phyloP scores from a whole-genome alignment of 176 grass and related monocot species.

The Miscanthus lutarioriparius region DNA sequence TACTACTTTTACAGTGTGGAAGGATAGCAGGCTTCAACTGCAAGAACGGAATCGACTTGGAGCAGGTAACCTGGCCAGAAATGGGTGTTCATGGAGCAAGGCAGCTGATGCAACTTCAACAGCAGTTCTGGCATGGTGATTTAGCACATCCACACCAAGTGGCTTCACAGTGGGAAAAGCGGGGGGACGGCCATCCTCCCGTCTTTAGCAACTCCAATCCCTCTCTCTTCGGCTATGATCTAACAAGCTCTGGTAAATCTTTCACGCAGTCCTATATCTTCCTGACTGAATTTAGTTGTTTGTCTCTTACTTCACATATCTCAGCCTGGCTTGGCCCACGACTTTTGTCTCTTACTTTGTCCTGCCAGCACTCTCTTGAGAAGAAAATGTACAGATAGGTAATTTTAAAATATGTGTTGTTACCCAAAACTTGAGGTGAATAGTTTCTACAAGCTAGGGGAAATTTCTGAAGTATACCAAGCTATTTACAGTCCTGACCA shows the following conservation, averaged over 20 bases:
- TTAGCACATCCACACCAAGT: conserved; percentile 42
- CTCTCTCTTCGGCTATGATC: conserved; percentile 65
- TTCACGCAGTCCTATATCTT: not conserved
- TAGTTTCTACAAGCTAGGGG: conserved; percentile 5
- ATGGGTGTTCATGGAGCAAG: conserved; percentile 50
- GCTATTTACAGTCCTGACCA: not conserved
- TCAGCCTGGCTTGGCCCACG: conserved; percentile 15
- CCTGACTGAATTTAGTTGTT: conserved; percentile 34
- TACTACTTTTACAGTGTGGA: conserved; percentile 46
- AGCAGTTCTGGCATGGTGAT: conserved; percentile 73
- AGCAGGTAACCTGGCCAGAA: conserved; percentile 54
- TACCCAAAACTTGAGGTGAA: conserved; percentile 10
- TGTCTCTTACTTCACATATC: conserved; percentile 35
- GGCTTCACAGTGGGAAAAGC: conserved; percentile 48
- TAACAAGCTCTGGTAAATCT: conserved; percentile 64
- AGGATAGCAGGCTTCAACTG: conserved; percentile 45
- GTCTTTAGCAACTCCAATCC: conserved; percentile 51
- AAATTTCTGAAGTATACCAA: conserved; percentile 17
- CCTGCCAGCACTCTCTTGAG: not conserved
- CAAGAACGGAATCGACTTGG: conserved; percentile 57
- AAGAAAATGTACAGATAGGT: conserved; percentile 22
- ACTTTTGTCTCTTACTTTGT: conserved; percentile 36
- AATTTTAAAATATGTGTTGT: conserved; percentile 15
- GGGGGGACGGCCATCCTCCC: conserved; percentile 38
- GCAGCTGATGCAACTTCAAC: conserved; percentile 58